Evolutionary conservation across 495 filamentous ascomycete species (phyloP).

Genomic region (Podospora australis): DNA sequence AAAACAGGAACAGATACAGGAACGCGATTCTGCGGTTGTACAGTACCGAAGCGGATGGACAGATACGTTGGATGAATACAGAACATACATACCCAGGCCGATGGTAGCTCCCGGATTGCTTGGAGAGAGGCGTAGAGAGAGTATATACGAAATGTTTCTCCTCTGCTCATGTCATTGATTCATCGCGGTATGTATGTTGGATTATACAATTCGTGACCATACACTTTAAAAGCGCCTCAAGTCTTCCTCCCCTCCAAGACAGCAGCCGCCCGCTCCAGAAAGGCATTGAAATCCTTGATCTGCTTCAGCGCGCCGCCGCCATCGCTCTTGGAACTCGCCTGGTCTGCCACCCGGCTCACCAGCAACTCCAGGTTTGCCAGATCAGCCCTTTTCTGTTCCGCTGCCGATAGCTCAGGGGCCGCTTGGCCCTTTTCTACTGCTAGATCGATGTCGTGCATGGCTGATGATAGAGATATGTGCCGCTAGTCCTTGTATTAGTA

Average conservation of each 20-base stretch:
- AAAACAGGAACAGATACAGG: neutral
- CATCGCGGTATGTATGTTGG: no score
- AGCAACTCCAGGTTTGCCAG: constrained; percentile 44
- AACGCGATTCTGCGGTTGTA: no score
- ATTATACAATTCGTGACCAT: no score
- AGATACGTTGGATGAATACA: no score
- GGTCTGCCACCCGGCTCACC: constrained; percentile 40
- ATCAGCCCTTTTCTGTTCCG: constrained; percentile 34
- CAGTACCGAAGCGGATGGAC: no score
- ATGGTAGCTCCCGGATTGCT: no score
- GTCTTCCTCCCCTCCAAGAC: constrained; percentile 38
- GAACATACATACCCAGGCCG: neutral
- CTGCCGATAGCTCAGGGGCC: constrained; percentile 30
- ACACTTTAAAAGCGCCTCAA: no score
- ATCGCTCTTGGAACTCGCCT: constrained; percentile 36
- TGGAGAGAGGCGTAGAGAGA: no score
- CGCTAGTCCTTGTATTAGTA: constrained; percentile 26
- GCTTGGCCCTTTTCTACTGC: constrained; percentile 42
- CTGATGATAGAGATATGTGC: constrained; percentile 41
- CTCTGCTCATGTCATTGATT: neutral
- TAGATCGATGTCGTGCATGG: constrained; percentile 51
- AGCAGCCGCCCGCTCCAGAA: constrained; percentile 46
- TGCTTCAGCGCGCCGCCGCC: constrained; percentile 45
- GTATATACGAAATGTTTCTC: neutral
- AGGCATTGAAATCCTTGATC: constrained; percentile 51